phyloP scores from a whole-genome alignment of 2,329 filamentous ascomycete species.

The Aspergillus sp. region DNA sequence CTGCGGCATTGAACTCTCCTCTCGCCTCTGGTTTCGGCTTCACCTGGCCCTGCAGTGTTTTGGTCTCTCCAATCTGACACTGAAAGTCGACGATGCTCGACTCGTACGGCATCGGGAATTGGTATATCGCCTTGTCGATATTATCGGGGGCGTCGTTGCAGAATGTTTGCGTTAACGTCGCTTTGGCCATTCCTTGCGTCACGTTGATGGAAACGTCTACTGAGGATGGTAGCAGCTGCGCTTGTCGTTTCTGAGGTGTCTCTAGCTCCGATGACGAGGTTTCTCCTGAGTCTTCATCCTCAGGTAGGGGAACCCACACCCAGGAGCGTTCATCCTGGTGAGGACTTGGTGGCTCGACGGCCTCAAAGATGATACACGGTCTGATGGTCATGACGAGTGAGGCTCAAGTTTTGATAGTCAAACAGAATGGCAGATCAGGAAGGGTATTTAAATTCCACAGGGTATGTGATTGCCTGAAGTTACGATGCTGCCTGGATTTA shows the following conservation, averaged over 20 bases:
- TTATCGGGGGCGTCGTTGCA: neutral
- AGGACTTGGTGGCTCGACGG: neutral
- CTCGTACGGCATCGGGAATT: neutral
- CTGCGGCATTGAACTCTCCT: neutral
- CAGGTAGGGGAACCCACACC: neutral
- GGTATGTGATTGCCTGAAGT: neutral
- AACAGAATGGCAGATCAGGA: neutral
- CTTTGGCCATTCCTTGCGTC: neutral
- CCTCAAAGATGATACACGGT: neutral
- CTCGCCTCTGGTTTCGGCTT: constrained; percentile 5
- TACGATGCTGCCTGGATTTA: too few relatives aligned
- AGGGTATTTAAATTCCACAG: neutral
- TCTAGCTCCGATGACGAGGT: neutral
- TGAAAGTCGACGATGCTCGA: neutral
- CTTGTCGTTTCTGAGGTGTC: neutral
- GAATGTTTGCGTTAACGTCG: neutral
- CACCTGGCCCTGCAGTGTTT: neutral
- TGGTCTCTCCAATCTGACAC: constrained; percentile 3
- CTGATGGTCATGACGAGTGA: neutral
- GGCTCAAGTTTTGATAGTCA: neutral
- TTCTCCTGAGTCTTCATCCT: neutral
- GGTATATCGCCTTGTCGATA: neutral
- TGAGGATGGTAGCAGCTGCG: neutral
- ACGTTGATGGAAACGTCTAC: neutral
- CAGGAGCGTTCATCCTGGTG: neutral